phyloP scores from a whole-genome alignment of 345 rosid genomes.

The Sisymbrium altissimum region DNA sequence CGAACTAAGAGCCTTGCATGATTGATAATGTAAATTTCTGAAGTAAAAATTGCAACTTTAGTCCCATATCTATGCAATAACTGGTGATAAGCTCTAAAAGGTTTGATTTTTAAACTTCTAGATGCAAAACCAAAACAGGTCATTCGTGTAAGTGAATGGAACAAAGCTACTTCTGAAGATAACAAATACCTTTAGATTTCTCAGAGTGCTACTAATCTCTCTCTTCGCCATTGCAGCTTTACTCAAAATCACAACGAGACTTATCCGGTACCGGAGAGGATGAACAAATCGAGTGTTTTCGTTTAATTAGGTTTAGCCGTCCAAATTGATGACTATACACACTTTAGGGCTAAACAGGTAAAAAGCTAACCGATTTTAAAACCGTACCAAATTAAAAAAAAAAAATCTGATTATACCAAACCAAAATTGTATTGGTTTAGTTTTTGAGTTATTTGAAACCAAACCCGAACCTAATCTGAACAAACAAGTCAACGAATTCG shows the following conservation, averaged over 20 bases:
- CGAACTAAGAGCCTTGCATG: not conserved
- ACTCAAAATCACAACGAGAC: not conserved
- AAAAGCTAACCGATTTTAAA: conserved; percentile 22
- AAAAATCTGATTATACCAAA: not conserved
- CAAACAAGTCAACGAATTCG: not conserved
- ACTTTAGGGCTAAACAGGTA: not conserved
- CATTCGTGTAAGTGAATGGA: not conserved
- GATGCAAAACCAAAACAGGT: not conserved
- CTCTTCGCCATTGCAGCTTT: conserved; percentile 62
- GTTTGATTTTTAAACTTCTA: not conserved
- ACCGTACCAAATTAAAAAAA: conserved; percentile 6
- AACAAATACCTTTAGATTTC: conserved; percentile 69
- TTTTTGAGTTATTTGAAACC: too few species aligned
- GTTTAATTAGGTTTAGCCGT: not conserved
- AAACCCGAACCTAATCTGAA: not conserved
- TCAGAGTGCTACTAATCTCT: conserved; percentile 82
- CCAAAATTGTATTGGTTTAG: too few species aligned
- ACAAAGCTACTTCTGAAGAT: not conserved
- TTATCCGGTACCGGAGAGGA: conserved; percentile 6
- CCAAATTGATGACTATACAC: not conserved
- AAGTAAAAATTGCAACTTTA: not conserved
- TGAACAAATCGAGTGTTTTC: not conserved
- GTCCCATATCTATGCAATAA: not conserved
- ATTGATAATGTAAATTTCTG: not conserved
- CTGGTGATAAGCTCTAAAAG: not conserved